phyloP scores from a whole-genome alignment of 2,329 filamentous ascomycete species.

The Fusarium camptoceras region DNA sequence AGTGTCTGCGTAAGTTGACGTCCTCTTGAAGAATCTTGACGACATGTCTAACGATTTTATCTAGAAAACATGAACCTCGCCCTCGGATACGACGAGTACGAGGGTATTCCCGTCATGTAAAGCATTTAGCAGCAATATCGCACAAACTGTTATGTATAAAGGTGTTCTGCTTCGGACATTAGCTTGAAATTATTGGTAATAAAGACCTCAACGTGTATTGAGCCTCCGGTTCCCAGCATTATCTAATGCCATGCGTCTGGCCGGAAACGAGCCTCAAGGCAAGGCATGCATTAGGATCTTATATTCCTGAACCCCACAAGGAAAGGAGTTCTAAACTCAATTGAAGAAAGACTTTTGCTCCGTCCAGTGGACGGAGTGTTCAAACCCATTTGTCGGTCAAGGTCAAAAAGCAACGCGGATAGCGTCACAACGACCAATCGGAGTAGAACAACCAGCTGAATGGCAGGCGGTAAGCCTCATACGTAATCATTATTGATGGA shows the following conservation, averaged over 20 bases:
- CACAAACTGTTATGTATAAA: neutral
- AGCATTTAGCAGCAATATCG: neutral
- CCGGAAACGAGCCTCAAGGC: neutral
- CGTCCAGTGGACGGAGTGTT: neutral
- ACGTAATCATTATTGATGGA: neutral
- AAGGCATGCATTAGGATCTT: neutral
- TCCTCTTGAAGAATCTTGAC: too few relatives aligned
- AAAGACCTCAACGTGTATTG: neutral
- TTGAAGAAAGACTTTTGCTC: neutral
- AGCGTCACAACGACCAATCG: neutral
- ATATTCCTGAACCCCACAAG: neutral
- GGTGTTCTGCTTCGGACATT: neutral
- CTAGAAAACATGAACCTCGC: conserved; percentile 93
- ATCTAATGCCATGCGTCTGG: neutral
- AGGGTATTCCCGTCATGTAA: conserved; percentile 74
- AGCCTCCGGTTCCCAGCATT: neutral
- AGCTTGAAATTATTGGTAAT: neutral
- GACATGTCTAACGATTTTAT: neutral
- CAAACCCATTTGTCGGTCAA: neutral
- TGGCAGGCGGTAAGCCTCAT: neutral
- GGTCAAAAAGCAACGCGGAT: neutral
- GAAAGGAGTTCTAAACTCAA: neutral
- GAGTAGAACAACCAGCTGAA: neutral
- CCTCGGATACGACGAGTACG: conserved; percentile 88
- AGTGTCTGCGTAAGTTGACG: conserved; percentile 13